Evolutionary conservation across 2,329 filamentous ascomycete species (phyloP).

Genomic region (Achaetomium macrosporum): DNA sequence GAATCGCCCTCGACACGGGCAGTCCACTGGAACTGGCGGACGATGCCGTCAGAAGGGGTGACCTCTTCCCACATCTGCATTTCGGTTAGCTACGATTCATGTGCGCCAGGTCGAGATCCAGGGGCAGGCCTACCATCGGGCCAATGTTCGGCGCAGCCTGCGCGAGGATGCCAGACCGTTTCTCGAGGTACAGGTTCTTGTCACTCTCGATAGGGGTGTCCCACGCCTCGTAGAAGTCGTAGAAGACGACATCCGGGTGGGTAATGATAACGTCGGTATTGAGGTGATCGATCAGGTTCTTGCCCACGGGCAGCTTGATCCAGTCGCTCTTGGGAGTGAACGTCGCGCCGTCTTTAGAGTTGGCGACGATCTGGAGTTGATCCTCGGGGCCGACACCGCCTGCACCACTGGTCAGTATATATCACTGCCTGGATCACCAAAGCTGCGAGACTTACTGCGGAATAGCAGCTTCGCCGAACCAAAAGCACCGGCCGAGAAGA

Average conservation of each 20-base stretch:
- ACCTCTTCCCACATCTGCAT: constrained; percentile 49
- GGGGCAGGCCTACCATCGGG: constrained; percentile 36
- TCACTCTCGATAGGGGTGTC: constrained; percentile 41
- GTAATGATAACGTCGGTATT: constrained; percentile 44
- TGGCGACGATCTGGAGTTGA: constrained; percentile 49
- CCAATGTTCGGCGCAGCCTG: constrained; percentile 63
- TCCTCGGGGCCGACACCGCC: constrained; percentile 58
- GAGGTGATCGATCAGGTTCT: constrained; percentile 53
- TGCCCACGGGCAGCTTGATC: constrained; percentile 54
- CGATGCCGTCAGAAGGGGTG: constrained; percentile 50
- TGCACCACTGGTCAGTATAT: constrained; percentile 11
- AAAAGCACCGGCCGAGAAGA: constrained; percentile 63
- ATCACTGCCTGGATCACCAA: neutral
- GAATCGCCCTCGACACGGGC: constrained; percentile 28
- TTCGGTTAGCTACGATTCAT: constrained; percentile 11
- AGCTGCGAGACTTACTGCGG: constrained; percentile 40
- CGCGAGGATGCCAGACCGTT: constrained; percentile 54
- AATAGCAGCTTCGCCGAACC: constrained; percentile 64
- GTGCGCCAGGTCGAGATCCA: neutral
- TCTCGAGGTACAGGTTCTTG: constrained; percentile 38
- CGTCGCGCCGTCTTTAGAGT: constrained; percentile 43
- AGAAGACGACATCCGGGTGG: constrained; percentile 47
- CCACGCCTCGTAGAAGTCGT: constrained; percentile 61
- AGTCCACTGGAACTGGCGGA: constrained; percentile 60
- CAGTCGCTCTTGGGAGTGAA: constrained; percentile 47